Conservation (phyloP, 2,329 filamentous ascomycete genomes). For the Bipolaris oryzae region DNA sequence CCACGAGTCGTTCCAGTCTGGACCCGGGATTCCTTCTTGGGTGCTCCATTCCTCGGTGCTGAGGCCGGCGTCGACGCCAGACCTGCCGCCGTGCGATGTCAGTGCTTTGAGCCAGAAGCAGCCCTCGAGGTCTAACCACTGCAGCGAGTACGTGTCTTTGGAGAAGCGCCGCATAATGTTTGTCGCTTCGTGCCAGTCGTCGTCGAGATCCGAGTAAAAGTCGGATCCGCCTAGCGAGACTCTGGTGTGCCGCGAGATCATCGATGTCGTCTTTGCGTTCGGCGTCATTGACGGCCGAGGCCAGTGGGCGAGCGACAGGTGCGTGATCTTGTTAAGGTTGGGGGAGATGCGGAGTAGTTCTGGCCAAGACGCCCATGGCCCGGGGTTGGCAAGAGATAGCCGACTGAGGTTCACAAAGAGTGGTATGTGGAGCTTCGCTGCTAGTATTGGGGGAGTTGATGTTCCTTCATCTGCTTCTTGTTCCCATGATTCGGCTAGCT, state of each 20-base stretch:
- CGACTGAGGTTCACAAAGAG: constrained; percentile 61
- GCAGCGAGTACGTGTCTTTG: constrained; percentile 61
- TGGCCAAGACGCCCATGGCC: constrained; percentile 58
- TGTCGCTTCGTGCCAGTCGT: constrained; percentile 63
- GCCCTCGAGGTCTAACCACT: constrained; percentile 67
- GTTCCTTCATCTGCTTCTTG: constrained; percentile 40
- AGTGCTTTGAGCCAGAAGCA: constrained; percentile 64
- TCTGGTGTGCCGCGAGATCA: constrained; percentile 51
- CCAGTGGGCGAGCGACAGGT: constrained; percentile 68
- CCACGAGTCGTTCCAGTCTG: constrained; percentile 53
- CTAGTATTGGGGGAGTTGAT: constrained; percentile 7
- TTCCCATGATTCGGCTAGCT: constrained; percentile 56
- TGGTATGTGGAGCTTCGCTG: constrained; percentile 28
- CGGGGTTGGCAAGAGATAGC: constrained; percentile 63
- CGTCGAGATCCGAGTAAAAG: constrained; percentile 59
- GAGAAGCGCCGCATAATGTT: constrained; percentile 63
- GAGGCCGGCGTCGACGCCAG: neutral
- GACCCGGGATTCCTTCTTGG: constrained; percentile 23
- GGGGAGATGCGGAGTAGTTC: constrained; percentile 60
- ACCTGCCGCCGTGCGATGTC: constrained; percentile 43
- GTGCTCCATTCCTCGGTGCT: constrained; percentile 12
- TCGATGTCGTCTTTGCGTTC: constrained; percentile 55
- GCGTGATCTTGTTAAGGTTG: constrained; percentile 62
- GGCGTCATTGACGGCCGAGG: constrained; percentile 64
- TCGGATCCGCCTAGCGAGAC: constrained; percentile 59